phyloP scores from a whole-genome alignment of 345 rosid species.

The Aurinia saxatilis region DNA sequence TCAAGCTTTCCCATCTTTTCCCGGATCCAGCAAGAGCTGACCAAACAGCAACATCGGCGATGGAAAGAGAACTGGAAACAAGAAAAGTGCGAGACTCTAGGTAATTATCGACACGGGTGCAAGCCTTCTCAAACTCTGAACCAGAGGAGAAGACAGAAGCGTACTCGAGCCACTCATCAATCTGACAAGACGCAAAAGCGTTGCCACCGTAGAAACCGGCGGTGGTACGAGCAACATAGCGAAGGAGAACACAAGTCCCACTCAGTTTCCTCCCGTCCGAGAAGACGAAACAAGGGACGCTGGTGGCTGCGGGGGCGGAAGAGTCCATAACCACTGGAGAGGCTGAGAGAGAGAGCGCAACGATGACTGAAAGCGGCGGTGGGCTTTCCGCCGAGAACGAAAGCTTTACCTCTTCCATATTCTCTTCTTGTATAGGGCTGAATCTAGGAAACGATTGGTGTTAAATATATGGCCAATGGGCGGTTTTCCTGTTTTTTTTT shows the following conservation, averaged over 20 bases:
- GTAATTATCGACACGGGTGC: conserved; percentile 46
- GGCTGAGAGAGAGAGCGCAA: conserved; percentile 46
- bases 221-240: conserved; percentile 51
- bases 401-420: conserved; percentile 46
- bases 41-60: conserved; percentile 89
- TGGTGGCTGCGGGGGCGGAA: conserved; percentile 26
- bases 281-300: conserved; percentile 40
- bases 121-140: conserved; percentile 78
- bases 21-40: conserved; percentile 78
- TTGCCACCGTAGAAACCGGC: conserved; percentile 40
- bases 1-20: conserved; percentile 85
- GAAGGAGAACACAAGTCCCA: conserved; percentile 52
- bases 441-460: too few species aligned
- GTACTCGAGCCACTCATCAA: conserved; percentile 85
- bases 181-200: conserved; percentile 53
- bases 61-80: conserved; percentile 59
- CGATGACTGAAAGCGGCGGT: conserved; percentile 55
- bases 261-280: conserved; percentile 59
- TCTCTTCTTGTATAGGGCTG: too few species aligned
- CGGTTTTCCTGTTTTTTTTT: too few species aligned
- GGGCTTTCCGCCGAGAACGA: conserved; percentile 51
- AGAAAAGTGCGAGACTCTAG: conserved; percentile 50
- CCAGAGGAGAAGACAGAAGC: conserved; percentile 58
- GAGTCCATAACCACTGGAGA: conserved; percentile 28
- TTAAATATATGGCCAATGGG: too few species aligned